Percentiles rank a stretch among this genome's conserved stretches.
These are phyloP conservation scores for Hortiboletus flavorubellus DNA, from an alignment of 768 basidiomycete genomes.

Conservation along the genomic window DNA sequence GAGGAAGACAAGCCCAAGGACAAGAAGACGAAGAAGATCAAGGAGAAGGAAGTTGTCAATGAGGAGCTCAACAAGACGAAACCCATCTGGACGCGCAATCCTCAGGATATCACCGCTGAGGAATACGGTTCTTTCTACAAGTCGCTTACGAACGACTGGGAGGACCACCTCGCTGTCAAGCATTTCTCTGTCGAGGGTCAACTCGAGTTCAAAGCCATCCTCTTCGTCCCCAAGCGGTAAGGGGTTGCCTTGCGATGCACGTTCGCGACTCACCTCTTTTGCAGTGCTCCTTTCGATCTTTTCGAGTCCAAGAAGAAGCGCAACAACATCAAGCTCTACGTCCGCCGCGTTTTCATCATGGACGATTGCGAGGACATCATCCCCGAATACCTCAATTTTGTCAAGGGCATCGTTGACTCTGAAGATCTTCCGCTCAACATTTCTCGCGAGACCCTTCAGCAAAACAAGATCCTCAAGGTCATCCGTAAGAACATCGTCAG, in stretches of 20 bases:
- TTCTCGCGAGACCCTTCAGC: slow-evolving; percentile 98
- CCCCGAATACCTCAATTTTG: slow-evolving; percentile 99
- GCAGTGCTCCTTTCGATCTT: slow-evolving; percentile 95
- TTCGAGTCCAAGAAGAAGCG: slow-evolving; percentile 99
- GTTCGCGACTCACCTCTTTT: slow-evolving; percentile 1
- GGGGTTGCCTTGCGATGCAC: slow-evolving; percentile 19
- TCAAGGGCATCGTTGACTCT: slow-evolving; percentile 99
- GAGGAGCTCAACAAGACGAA: slow-evolving; percentile 99
- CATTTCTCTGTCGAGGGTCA: slow-evolving; percentile 99
- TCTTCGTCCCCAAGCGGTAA: slow-evolving; percentile 94
- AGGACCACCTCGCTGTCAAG: slow-evolving; percentile 98
- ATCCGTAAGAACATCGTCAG: slow-evolving; percentile 99
- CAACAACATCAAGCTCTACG: slow-evolving; percentile 99
- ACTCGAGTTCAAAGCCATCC: slow-evolving; percentile 99
- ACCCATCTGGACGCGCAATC: slow-evolving; percentile 99
- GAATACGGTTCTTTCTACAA: slow-evolving; percentile 99
- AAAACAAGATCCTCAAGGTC: slow-evolving; percentile 99
- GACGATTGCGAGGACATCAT: slow-evolving; percentile 99
- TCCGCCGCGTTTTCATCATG: slow-evolving; percentile 99
- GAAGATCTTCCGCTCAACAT: slow-evolving; percentile 99
- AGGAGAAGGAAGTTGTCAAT: slow-evolving; percentile 81
- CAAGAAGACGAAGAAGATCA: slow-evolving; percentile 93
- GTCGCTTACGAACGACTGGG: slow-evolving; percentile 99
- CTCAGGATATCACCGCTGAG: slow-evolving; percentile 86
- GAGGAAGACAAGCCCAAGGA: slow-evolving; percentile 82